These are phyloP conservation scores for Phaseolus coccineus DNA, from an alignment of 331 rosid genomes.

Conservation along the genomic window DNA sequence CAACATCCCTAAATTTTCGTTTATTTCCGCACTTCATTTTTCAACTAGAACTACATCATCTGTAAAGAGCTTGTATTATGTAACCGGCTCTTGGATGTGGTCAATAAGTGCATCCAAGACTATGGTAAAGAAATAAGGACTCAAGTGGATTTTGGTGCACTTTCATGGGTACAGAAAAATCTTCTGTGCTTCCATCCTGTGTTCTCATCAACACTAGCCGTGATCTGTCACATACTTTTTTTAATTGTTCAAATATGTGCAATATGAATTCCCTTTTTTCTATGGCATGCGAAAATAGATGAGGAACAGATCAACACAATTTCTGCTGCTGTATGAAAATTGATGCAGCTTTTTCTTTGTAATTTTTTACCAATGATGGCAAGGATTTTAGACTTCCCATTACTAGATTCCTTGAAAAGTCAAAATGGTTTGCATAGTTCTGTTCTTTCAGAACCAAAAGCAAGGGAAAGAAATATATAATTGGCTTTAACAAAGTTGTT, in stretches of 20 bases:
- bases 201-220: neutral
- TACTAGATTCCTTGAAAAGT: slow-evolving; percentile 3
- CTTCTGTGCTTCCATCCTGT: neutral
- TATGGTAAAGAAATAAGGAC: neutral
- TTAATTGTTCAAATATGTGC: neutral
- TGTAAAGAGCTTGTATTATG: neutral
- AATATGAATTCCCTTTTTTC: neutral
- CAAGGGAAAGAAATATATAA: neutral
- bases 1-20: neutral
- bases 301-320: neutral
- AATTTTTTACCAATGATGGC: neutral
- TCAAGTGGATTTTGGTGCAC: neutral
- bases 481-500: neutral
- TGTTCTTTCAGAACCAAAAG: neutral
- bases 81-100: neutral
- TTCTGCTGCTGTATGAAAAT: neutral
- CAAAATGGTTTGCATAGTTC: slow-evolving; percentile 3
- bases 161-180: neutral
- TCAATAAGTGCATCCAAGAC: neutral
- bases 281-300: neutral
- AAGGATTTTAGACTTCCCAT: neutral
- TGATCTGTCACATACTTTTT: neutral
- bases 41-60: neutral
- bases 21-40: neutral
- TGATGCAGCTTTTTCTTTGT: neutral